Base-by-base conservation (phyloP, 768 basidiomycete genomes). In the Imleria badia region DNA sequence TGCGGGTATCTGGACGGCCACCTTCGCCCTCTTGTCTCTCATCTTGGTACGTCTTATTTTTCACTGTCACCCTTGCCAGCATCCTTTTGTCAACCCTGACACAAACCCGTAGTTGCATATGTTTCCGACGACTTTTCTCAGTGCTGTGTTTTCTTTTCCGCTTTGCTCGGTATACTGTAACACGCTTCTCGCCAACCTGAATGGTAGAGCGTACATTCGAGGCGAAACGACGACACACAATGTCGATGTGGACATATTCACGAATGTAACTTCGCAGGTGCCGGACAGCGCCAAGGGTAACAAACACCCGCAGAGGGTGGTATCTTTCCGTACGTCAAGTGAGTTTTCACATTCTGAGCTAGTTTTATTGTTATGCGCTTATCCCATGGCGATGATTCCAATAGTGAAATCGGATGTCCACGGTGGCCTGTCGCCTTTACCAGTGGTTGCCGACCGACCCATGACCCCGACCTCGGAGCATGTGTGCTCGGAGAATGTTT, bases 1-100 rank as follows among this genome's bases (percentile, higher is more conserved):
- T 19, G 48, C 54, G 5, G 74, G 80, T 1, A 75, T 82, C 12
- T 79, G 78, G 14, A 75, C 81, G 15, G 83, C 85, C 56, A 78
- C 78, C 0, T 66, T 62, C 5, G 69, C 76, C 6, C 81, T 83
- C 65, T 76, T 78, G 5, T 68, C 44, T 2, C 0, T 45, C 9
- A 81, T 54, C 78, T 79, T 13, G 77, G 86, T 52, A 15, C 6
- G 45, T 46, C 14, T 20, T 38, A 3, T 33, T 33, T 19, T 3
- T 13, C 30, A 8, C 44, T 2, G 3, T 11, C 15, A n/a, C 2
- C 15, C 29, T 31, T 45, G 10, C 23, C 17, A 4, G 8, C 2
- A 23, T 2, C 35, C 14, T 13, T 20, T 36, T 48, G 7, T n/a
- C 31, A 23, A 2, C 5, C 7, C n/a, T 45, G 34, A 51, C 26